Conservation (phyloP, 2,329 filamentous ascomycete species). For the Pseudogymnoascus sp. region DNA sequence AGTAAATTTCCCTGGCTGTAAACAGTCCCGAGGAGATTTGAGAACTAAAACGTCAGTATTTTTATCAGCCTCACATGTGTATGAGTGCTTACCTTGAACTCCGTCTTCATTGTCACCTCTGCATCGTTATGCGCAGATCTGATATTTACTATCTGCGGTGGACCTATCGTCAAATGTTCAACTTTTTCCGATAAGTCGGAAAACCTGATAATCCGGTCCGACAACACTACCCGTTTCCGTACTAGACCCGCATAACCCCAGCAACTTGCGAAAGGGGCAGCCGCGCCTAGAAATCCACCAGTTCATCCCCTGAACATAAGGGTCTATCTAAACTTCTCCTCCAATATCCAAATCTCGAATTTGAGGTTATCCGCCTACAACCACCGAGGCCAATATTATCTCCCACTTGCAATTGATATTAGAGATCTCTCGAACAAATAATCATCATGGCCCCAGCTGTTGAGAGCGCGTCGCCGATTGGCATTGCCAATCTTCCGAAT, state of each 20-base stretch:
- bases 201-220: slow-evolving; percentile 10
- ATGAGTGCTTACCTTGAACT: slow-evolving; percentile 69
- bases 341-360: not conserved
- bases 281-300: slow-evolving; percentile 8
- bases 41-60: slow-evolving; percentile 62
- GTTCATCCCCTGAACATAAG: slow-evolving; percentile 10
- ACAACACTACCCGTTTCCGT: not conserved
- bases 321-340: slow-evolving; percentile 6
- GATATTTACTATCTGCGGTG: slow-evolving; percentile 3
- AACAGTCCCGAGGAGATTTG: slow-evolving; percentile 94
- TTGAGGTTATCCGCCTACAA: slow-evolving; percentile 2
- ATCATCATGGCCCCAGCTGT: slow-evolving; percentile 47
- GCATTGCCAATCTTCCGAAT: slow-evolving; percentile 67
- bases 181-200: slow-evolving; percentile 12
- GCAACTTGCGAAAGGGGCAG: slow-evolving; percentile 7
- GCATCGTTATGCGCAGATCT: slow-evolving; percentile 19
- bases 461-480: slow-evolving; percentile 60
- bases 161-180: slow-evolving; percentile 13
- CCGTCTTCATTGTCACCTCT: slow-evolving; percentile 78
- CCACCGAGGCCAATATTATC: not conserved
- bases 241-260: not conserved
- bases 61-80: not conserved
- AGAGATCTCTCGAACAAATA: slow-evolving; percentile 4
- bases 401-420: not conserved
- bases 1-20: slow-evolving; percentile 97